These are phyloP conservation scores for Tremella fuciformis DNA, from an alignment of 768 basidiomycete genomes.

Conservation along the genomic window DNA sequence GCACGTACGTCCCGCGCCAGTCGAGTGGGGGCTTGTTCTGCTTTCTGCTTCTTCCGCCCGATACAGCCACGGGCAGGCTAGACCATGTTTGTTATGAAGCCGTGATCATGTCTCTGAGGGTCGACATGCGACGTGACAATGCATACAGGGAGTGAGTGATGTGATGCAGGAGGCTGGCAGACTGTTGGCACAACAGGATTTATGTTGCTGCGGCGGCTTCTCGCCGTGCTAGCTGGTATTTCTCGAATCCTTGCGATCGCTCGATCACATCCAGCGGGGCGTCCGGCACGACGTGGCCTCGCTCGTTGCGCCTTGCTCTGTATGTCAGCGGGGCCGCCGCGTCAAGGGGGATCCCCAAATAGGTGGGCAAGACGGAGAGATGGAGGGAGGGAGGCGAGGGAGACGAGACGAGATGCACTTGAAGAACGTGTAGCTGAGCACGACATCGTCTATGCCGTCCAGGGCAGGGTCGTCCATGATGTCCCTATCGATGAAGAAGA, in stretches of 20 bases:
- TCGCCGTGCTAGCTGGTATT: constrained; percentile 48
- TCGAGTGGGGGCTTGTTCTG: too few species aligned
- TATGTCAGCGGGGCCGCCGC: not conserved
- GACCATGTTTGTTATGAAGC: too few species aligned
- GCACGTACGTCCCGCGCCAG: too few species aligned
- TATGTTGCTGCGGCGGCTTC: not conserved
- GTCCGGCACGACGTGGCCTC: constrained; percentile 86
- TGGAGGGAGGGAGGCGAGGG: constrained; percentile 6
- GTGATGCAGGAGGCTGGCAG: too few species aligned
- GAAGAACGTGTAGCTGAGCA: constrained; percentile 97
- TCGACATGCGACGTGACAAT: too few species aligned
- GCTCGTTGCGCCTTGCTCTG: constrained; percentile 80
- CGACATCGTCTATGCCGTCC: constrained; percentile 81
- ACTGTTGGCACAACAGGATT: too few species aligned
- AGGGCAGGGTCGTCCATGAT: constrained; percentile 88
- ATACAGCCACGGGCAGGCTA: too few species aligned
- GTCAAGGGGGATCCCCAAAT: too few species aligned
- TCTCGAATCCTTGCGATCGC: constrained; percentile 65
- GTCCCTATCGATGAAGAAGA: constrained; percentile 99
- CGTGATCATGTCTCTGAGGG: too few species aligned
- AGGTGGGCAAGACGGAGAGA: not conserved
- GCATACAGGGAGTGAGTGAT: too few species aligned
- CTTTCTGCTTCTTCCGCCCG: too few species aligned
- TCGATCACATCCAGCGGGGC: constrained; percentile 76
- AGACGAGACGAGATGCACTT: constrained; percentile 58